These are phyloP conservation scores for Hanseniaspora thailandica DNA, from an alignment of 805 yeast species.

Conservation along the genomic window DNA sequence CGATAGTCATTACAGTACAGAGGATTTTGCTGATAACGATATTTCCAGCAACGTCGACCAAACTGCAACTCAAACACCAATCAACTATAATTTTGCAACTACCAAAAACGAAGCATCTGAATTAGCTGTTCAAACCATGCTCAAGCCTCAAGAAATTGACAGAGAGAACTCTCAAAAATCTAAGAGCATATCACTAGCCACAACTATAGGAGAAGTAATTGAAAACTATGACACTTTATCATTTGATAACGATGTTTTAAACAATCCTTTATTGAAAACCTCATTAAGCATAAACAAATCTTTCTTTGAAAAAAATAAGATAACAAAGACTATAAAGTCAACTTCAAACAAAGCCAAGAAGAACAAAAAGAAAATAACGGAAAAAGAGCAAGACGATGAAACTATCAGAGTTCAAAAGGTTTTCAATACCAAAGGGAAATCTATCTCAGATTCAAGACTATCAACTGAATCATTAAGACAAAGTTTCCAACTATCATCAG, in stretches of 20 bases:
- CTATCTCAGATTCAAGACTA: constrained; percentile 41
- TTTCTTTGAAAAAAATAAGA: not conserved
- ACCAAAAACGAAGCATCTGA: not conserved
- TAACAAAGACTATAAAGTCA: not conserved
- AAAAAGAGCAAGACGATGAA: not conserved
- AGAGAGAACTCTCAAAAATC: not conserved
- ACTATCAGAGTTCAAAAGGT: constrained; percentile 2
- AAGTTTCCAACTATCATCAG: constrained; percentile 38
- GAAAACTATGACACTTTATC: not conserved
- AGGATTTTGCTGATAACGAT: not conserved
- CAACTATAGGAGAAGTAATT: not conserved
- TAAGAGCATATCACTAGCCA: not conserved
- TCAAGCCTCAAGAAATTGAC: not conserved
- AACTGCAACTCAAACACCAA: constrained; percentile 2
- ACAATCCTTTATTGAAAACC: not conserved
- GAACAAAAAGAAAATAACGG: not conserved
- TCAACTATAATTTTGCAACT: not conserved
- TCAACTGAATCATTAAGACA: constrained; percentile 46
- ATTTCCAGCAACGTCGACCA: not conserved
- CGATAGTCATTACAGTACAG: not conserved
- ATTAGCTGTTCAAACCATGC: not conserved
- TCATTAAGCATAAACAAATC: not conserved
- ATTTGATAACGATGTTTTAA: not conserved
- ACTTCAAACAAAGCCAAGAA: not conserved
- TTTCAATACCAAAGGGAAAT: constrained; percentile 14